Conservation (phyloP, 768 basidiomycete genomes). For the Amanita inopinata region DNA sequence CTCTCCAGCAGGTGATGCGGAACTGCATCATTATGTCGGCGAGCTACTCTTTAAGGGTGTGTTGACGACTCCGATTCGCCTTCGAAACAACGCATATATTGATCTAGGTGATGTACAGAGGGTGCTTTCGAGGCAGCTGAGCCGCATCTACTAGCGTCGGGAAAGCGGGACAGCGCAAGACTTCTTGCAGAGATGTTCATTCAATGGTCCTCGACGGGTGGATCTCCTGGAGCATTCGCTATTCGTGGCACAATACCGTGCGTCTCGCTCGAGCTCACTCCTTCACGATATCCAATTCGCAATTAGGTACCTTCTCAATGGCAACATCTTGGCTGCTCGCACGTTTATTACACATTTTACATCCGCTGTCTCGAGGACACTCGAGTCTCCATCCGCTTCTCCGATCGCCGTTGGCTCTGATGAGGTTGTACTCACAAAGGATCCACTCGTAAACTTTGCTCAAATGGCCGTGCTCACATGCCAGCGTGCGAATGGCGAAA, state of each 20-base stretch:
- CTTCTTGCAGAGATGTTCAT: conserved; percentile 80
- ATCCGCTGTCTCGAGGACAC: conserved; percentile 43
- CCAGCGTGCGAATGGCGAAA: conserved; percentile 76
- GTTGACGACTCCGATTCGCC: conserved; percentile 2
- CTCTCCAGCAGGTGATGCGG: conserved; percentile 83
- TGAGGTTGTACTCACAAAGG: conserved; percentile 68
- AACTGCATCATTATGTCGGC: conserved; percentile 83
- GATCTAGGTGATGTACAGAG: conserved; percentile 35
- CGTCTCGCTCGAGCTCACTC: conserved; percentile 15
- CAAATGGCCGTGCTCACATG: conserved; percentile 86
- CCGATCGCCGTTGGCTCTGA: conserved; percentile 41
- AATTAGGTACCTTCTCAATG: conserved; percentile 66
- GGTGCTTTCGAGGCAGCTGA: conserved; percentile 69
- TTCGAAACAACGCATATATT: not conserved
- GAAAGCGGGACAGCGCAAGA: conserved; percentile 82
- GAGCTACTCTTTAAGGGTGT: conserved; percentile 80
- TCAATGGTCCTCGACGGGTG: conserved; percentile 56
- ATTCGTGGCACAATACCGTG: conserved; percentile 82
- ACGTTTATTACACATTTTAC: conserved; percentile 83
- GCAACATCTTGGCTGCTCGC: conserved; percentile 87
- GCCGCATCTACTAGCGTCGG: conserved; percentile 73
- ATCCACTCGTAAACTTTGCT: conserved; percentile 75
- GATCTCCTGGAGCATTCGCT: conserved; percentile 64
- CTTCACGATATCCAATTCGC: conserved; percentile 4
- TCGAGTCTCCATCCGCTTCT: conserved; percentile 31